Evolutionary conservation across 805 yeast species (phyloP), one percentile per base, ranked within the genome.

Genomic region (Grigorovia transvaalensis): DNA sequence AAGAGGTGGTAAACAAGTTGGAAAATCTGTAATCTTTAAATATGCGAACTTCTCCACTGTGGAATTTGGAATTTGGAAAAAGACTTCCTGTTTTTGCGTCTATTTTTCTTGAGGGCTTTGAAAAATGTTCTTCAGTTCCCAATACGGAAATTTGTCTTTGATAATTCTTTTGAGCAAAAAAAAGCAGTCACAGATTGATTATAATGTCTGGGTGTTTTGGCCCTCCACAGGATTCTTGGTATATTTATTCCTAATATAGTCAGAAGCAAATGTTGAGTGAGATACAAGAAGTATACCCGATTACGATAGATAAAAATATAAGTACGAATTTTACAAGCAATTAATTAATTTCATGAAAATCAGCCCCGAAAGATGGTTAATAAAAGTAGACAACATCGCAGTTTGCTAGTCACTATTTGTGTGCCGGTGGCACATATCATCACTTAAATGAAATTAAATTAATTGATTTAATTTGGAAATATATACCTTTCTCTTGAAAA

Each of bases 321-420:
- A 33, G 15, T 5, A 33, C 2, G 4, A 33, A 33, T 33, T 5
- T 4, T 38, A 38, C n/a, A 38, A 13, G 12, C 15, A 23, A 38
- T n/a, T 13, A 15, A 38, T 38, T 13, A 38, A 38, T 15, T 38
- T 38, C 27, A 38, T 46, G 9, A 29, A 49, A 23, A 52, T 68
- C 71, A 68, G 71, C 59, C 71, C 71, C 71, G 71, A 68, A 68
- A 68, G 71, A 68, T 68, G 71, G 71, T 65, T 60, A 64, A 59
- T 58, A 58, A 56, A 59, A 65, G 70, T 65, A 61, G 63, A 67
- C 71, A 64, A 56, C 71, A 68, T 66, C 56, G 70, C 68, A 52
- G 45, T 42, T 49, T 50, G 68, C 71, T 68, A 66, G 71, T 63
- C 70, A 67, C 70, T 55, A 47, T 54, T 59, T 51, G 62, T 57